phyloP scores from a whole-genome alignment of 345 rosid genomes.

The Ceriops zippeliana region DNA sequence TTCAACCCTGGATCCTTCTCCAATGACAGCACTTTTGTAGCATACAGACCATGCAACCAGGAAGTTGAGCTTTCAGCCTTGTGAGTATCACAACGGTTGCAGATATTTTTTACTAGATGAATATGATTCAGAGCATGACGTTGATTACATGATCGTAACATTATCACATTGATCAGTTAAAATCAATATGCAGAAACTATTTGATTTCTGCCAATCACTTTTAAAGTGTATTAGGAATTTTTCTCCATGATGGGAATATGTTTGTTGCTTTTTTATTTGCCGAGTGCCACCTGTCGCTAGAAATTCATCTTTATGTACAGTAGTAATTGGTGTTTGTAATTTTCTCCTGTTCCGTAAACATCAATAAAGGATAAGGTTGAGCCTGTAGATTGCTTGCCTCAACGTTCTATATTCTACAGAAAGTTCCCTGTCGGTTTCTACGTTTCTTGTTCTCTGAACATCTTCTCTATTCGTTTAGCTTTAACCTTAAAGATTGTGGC shows the following conservation, averaged over 20 bases:
- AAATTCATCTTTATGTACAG: not conserved
- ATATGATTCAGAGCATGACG: not conserved
- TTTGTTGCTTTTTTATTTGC: not conserved
- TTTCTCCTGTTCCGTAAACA: not conserved
- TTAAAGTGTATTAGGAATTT: not conserved
- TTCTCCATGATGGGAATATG: not conserved
- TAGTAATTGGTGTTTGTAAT: not conserved
- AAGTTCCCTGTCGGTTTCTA: too few relatives aligned
- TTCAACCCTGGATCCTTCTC: constrained; percentile 92
- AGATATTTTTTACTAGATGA: not conserved
- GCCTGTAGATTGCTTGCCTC: too few relatives aligned
- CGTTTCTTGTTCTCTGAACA: too few relatives aligned
- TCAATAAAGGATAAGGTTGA: not conserved
- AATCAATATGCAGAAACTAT: not conserved
- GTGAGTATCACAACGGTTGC: constrained; percentile 22
- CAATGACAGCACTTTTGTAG: constrained; percentile 66
- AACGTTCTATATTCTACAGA: too few relatives aligned
- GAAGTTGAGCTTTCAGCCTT: constrained; percentile 79
- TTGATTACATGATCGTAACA: not conserved
- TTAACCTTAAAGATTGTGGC: too few relatives aligned
- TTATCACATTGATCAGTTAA: not conserved
- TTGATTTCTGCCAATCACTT: not conserved
- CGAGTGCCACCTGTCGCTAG: not conserved
- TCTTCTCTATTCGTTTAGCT: too few relatives aligned
- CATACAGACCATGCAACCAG: constrained; percentile 71